phyloP scores from a whole-genome alignment of 768 basidiomycete species.

The Ephemerocybe angulata region DNA sequence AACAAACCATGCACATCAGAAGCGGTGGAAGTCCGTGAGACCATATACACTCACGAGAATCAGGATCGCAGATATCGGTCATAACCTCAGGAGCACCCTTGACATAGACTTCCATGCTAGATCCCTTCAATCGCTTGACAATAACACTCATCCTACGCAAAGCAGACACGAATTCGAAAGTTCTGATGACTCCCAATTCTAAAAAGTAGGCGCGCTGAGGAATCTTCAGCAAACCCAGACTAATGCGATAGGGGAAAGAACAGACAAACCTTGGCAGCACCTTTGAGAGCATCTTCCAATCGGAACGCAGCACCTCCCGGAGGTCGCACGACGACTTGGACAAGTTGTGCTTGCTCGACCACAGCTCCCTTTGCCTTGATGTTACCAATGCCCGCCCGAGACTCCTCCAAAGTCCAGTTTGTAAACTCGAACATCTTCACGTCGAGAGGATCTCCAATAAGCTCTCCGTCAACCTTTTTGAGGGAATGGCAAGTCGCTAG shows the following conservation, averaged over 20 bases:
- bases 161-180: slow-evolving; percentile 93
- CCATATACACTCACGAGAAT: slow-evolving; percentile 65
- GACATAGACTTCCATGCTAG: slow-evolving; percentile 95
- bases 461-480: slow-evolving; percentile 80
- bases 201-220: slow-evolving; percentile 91
- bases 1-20: neutral
- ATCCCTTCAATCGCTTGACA: slow-evolving; percentile 91
- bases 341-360: slow-evolving; percentile 78
- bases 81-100: slow-evolving; percentile 99
- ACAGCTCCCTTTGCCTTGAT: slow-evolving; percentile 63
- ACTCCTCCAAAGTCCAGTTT: slow-evolving; percentile 94
- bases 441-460: slow-evolving; percentile 95
- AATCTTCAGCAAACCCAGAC: neutral
- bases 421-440: slow-evolving; percentile 99
- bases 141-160: slow-evolving; percentile 96
- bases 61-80: slow-evolving; percentile 87
- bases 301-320: slow-evolving; percentile 89
- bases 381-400: slow-evolving; percentile 65
- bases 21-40: neutral
- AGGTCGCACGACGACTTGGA: slow-evolving; percentile 94
- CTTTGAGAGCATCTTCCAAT: slow-evolving; percentile 90
- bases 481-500: slow-evolving; percentile 95
- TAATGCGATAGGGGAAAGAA: neutral
- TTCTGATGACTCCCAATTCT: slow-evolving; percentile 92
- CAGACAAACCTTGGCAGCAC: slow-evolving; percentile 64